Conservation (phyloP, 495 filamentous ascomycete species). For the Tuber brumale region DNA sequence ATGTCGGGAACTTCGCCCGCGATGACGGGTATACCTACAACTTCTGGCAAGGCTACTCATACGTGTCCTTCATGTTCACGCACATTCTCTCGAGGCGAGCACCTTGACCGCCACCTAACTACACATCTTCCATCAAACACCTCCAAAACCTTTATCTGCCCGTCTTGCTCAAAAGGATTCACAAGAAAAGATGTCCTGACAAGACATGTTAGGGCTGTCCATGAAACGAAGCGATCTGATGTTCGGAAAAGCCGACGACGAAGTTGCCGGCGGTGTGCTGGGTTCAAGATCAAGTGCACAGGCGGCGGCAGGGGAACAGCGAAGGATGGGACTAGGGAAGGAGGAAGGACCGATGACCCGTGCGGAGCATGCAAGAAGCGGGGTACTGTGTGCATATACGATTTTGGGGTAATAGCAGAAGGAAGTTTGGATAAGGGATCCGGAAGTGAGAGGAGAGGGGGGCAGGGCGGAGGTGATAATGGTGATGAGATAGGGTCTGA, state of each 20-base stretch:
- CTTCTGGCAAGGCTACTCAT: conserved; percentile 34
- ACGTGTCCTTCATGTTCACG: conserved; percentile 40
- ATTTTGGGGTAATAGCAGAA: conserved; percentile 34
- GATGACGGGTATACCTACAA: conserved; percentile 4
- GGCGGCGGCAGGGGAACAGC: conserved; percentile 33
- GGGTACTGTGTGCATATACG: conserved; percentile 40
- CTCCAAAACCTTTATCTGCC: conserved; percentile 40
- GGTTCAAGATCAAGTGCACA: conserved; percentile 42
- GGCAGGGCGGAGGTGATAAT: conserved; percentile 14
- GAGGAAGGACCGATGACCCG: conserved; percentile 37
- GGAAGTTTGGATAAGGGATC: conserved; percentile 19
- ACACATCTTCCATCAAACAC: conserved; percentile 40
- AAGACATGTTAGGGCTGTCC: conserved; percentile 39
- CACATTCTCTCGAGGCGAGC: conserved; percentile 40
- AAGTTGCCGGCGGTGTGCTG: conserved; percentile 40
- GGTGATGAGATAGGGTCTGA: conserved; percentile 36
- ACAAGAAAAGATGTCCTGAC: conserved; percentile 42
- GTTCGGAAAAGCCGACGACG: conserved; percentile 39
- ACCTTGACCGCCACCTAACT: conserved; percentile 40
- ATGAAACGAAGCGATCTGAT: conserved; percentile 40
- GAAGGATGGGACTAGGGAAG: conserved; percentile 35
- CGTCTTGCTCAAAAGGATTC: conserved; percentile 40
- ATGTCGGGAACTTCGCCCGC: conserved; percentile 14
- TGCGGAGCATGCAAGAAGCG: conserved; percentile 42
- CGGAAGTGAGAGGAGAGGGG: conserved; percentile 16